phyloP scores from a whole-genome alignment of 2,329 filamentous ascomycete species.

The Endoconidiophora laricicola region DNA sequence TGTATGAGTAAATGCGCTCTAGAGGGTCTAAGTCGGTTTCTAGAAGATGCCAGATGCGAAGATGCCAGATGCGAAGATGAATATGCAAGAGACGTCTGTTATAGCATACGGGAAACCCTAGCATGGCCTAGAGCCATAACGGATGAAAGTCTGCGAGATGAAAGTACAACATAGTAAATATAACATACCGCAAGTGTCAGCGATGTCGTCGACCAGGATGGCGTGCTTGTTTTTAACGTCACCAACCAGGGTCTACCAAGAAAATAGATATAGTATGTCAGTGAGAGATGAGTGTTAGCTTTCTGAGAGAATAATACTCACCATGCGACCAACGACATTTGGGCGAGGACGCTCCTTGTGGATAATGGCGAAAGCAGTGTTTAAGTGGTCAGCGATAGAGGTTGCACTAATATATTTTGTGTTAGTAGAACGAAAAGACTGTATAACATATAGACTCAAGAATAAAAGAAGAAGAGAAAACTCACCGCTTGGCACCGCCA shows the following conservation, averaged over 20 bases:
- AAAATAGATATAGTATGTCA: slow-evolving; percentile 25
- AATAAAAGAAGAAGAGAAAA: slow-evolving; percentile 23
- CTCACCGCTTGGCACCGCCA: slow-evolving; percentile 66
- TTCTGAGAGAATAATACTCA: slow-evolving; percentile 13
- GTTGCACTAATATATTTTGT: slow-evolving; percentile 37
- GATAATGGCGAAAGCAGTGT: slow-evolving; percentile 82
- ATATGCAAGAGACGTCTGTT: not conserved
- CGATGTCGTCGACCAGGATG: slow-evolving; percentile 96
- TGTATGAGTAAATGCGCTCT: not conserved
- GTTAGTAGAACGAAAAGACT: not conserved
- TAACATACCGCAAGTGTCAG: slow-evolving; percentile 69
- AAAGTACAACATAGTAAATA: not conserved
- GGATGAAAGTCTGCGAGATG: not conserved
- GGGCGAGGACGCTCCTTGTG: slow-evolving; percentile 82
- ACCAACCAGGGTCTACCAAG: slow-evolving; percentile 49
- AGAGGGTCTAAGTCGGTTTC: too few relatives aligned
- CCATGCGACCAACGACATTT: slow-evolving; percentile 85
- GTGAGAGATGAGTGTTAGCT: not conserved
- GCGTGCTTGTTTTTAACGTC: slow-evolving; percentile 82
- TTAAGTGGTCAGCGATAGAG: slow-evolving; percentile 79
- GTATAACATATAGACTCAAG: not conserved
- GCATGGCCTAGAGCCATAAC: not conserved
- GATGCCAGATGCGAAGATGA: not conserved
- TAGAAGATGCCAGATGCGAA: too few relatives aligned
- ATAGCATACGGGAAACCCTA: not conserved